Evolutionary conservation across 257 asterid species (phyloP), one percentile per base, ranked within the genome.

Genomic region (Capsicum baccatum): DNA sequence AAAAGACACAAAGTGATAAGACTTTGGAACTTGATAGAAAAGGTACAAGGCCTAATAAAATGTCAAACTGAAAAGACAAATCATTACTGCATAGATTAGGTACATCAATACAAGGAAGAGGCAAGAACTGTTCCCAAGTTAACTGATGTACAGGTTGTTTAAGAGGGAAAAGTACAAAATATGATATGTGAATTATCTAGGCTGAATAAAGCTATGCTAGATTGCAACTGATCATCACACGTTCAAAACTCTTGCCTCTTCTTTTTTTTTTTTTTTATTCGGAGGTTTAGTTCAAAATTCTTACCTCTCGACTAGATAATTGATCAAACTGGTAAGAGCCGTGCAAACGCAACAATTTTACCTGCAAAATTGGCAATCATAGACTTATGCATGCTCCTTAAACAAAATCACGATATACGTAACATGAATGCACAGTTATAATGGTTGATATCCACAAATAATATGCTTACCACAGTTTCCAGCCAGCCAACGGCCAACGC

Each of bases 401-500:
- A 76, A 26, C 48, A 76, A 76, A 76, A 52, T 76, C 64, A 26
- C 26, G 26, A 54, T 54, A 76, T 76, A 54, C 19, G 17, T 76
- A 11, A 74, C 58, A n/a, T 33, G 63, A 76, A 54, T 54, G 26
- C 44, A 48, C 44, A 54, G 16, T 21, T 64, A 26, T 81, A 21
- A 47, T 68, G 39, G 33, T 79, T 14, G 6, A 76, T 76, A 54
- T 54, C 48, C 64, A 54, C 62, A 76, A 26, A 26, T 70, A 42
- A 3, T 52, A 83, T 44, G 82, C 94, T 90, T 88, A 96, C 99
- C 89, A 90, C 99, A 76, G 91, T 89, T 84, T 92, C 98, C 59
- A 96, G 91, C 99, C 99, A 96, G 70, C 99, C 99, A 87, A 94
- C 91, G 82, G 97, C 95, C 88, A 96, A 90, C 70, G 99, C 97